Evolutionary conservation across 495 filamentous ascomycete genomes (phyloP), one percentile per base, ranked within the genome.

Genomic region (Durotheca rogersii): DNA sequence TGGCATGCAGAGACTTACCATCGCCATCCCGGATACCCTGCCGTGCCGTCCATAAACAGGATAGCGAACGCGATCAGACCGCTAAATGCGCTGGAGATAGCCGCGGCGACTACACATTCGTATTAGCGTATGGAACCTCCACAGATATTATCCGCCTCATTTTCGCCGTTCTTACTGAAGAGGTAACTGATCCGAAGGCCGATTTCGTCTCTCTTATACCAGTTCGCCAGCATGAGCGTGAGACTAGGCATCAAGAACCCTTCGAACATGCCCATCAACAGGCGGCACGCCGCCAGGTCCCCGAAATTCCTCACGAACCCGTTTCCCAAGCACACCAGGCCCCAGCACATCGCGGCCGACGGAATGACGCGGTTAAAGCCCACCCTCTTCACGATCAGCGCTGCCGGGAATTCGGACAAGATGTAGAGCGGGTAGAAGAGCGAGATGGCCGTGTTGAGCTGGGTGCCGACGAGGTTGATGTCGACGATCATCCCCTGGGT

Each of bases 51-150:
- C 58, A 73, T 68, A 30, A 66, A 59, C 4, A 60, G 27, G 7
- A 73, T 67, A 7, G 62, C 81, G 43, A 65, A 85, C 3, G 85
- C 85, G 0, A 73, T 54, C 12, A 73, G 41, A 10, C 70, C 70
- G 11, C 61, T 60, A 32, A 73, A 69, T 1, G 68, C 67, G 12
- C 67, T 67, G 2, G 68, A 61, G 10, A 70, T 40, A 7, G 55
- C 58, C 3, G 67, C 51, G 1, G 62, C 57, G 15, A 55, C 61
- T 64, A 47, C 21, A 11, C 2, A 10, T 10, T 7, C 11, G 7
- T 39, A 12, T 52, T 32, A 53, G 29, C 27, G 19, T 17, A 18
- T 27, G 33, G 25, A 2, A 29, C n/a, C n/a, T 11, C 12, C 1
- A 40, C 15, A 30, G 0, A 33, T 16, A 1, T 14, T 4, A 6